These are phyloP conservation scores for Microsporum canis DNA, from an alignment of 2,329 filamentous ascomycete species.

Conservation along the genomic window DNA sequence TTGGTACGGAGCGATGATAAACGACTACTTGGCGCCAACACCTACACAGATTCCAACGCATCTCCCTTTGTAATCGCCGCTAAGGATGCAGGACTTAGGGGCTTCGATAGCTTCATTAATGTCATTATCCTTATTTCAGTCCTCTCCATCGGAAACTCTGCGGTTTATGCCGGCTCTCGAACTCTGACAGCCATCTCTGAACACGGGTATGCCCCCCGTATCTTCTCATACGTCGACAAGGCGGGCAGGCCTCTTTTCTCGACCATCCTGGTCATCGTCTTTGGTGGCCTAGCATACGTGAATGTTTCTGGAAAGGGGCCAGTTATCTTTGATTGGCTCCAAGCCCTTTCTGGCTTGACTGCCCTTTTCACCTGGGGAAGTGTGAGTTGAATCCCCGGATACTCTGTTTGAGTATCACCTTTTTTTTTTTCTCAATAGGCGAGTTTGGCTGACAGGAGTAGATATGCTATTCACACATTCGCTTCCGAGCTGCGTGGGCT, in stretches of 20 bases:
- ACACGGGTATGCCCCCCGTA: conserved; percentile 55
- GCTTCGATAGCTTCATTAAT: conserved; percentile 61
- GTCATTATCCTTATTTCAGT: conserved; percentile 62
- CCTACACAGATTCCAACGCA: conserved; percentile 28
- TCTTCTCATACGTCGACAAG: conserved; percentile 56
- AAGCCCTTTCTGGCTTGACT: conserved; percentile 52
- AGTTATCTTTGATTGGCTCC: conserved; percentile 52
- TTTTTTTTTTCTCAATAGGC: neutral
- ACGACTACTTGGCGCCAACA: conserved; percentile 30
- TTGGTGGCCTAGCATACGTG: conserved; percentile 34
- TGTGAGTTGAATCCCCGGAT: conserved; percentile 8
- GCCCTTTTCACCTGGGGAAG: conserved; percentile 57
- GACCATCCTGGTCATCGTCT: conserved; percentile 29
- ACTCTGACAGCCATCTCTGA: conserved; percentile 67
- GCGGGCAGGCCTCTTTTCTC: conserved; percentile 45
- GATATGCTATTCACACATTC: conserved; percentile 56
- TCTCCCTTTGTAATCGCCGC: conserved; percentile 62
- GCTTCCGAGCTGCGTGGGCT: conserved; percentile 53
- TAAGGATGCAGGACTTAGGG: conserved; percentile 53
- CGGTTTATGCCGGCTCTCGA: conserved; percentile 51
- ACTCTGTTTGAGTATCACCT: neutral
- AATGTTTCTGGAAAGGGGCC: conserved; percentile 35
- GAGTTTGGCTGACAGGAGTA: neutral
- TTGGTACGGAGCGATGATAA: conserved; percentile 38
- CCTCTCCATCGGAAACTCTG: conserved; percentile 58